Evolutionary conservation across 2,329 filamentous ascomycete genomes (phyloP), one percentile per base, ranked within the genome.

Genomic region (Beauveria sp.): DNA sequence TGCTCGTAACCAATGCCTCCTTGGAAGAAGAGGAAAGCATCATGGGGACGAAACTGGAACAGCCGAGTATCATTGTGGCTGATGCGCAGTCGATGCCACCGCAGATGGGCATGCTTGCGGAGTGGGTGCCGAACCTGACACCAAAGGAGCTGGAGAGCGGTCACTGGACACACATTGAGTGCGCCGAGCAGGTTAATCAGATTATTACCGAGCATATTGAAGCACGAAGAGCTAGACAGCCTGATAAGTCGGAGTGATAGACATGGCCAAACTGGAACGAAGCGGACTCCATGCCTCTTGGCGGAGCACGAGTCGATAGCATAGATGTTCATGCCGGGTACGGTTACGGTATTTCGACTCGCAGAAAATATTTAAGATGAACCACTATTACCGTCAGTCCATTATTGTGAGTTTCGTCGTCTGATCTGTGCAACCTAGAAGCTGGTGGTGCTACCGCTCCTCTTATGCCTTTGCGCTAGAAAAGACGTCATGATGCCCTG

Each of bases 121-220:
- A 64, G 6, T 73, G 71, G 71, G 28, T 66, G 1, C 55, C 63
- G 0, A 58, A 78, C 8, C 64, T 81, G 49, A 77, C 74, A 1
- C 73, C 76, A 20, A 70, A 69, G 9, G 67, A 59, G 26, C 30
- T 77, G 1, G 66, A 72, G 5, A 66, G 70, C 0, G 71, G 73
- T 0, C 75, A 77, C 64, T 76, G 73, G 69, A 62, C 70, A 2
- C 69, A 72, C 8, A 56, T 73, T 5, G 74, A 77, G 62, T 63
- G 53, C 1, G 61, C 67, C 1, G 24, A 43, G 3, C 64, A 67
- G 46, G 67, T 67, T 24, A 72, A 71, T 58, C 6, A 47, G 16
- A 62, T 63, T 1, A 70, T 72, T 10, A 63, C 63, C 2, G n/a
- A 54, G 1, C 71, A 71, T 49, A 38, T 54, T 10, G 14, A 52